Conservation (phyloP, 306 rosid genomes). For the Medicago lupulina region DNA sequence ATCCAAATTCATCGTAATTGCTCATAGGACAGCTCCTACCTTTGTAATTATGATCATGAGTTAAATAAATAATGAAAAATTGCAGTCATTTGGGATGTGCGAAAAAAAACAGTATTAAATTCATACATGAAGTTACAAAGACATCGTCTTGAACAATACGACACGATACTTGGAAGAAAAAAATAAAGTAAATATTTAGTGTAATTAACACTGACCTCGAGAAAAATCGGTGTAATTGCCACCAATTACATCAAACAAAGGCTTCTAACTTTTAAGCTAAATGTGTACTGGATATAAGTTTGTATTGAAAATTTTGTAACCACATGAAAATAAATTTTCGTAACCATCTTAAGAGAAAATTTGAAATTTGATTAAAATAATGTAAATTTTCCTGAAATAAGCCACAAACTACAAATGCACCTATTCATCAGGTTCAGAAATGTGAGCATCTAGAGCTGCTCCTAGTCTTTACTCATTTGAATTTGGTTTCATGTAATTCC, state of each 20-base stretch:
- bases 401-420: slow-evolving; percentile 4
- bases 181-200: neutral
- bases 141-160: neutral
- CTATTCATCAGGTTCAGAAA: slow-evolving; percentile 3
- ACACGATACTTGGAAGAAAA: neutral
- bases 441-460: neutral
- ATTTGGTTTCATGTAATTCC: slow-evolving; percentile 39
- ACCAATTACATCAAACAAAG: slow-evolving; percentile 3
- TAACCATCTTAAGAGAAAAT: neutral
- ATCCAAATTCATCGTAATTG: neutral
- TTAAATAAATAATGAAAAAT: neutral
- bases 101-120: neutral
- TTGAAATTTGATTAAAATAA: neutral
- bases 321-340: neutral
- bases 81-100: neutral
- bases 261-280: neutral
- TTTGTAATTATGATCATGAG: neutral
- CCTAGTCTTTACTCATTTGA: slow-evolving; percentile 17
- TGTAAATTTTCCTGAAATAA: neutral
- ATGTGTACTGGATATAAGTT: neutral
- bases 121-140: slow-evolving; percentile 3
- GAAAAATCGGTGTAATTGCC: neutral
- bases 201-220: neutral
- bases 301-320: slow-evolving; percentile 2
- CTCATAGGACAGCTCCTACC: neutral